phyloP scores from a whole-genome alignment of 805 yeast species.

The Kazachstania bromeliacearum region DNA sequence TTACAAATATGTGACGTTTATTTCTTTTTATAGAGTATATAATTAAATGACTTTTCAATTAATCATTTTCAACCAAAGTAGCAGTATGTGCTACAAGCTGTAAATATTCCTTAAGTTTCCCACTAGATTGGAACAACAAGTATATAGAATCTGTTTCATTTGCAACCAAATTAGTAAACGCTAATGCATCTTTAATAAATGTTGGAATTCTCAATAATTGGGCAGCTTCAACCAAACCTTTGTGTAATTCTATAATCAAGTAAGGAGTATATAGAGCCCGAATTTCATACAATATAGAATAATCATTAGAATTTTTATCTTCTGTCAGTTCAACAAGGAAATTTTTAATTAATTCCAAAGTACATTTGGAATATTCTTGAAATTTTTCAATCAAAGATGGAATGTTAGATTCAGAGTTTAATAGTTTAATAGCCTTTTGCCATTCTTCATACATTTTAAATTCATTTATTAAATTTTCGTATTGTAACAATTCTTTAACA shows the following conservation, averaged over 20 bases:
- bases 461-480: slow-evolving; percentile 36
- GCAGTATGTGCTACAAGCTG: slow-evolving; percentile 47
- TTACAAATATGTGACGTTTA: not conserved
- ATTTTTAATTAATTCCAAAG: slow-evolving; percentile 21
- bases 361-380: slow-evolving; percentile 19
- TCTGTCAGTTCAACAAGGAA: slow-evolving; percentile 28
- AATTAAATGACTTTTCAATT: too few species aligned
- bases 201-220: slow-evolving; percentile 29
- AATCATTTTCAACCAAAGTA: slow-evolving; percentile 24
- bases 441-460: slow-evolving; percentile 42
- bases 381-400: slow-evolving; percentile 28
- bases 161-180: slow-evolving; percentile 55
- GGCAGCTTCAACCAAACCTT: slow-evolving; percentile 40
- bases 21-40: too few species aligned
- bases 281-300: slow-evolving; percentile 39
- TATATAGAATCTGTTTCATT: slow-evolving; percentile 56
- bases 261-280: slow-evolving; percentile 67
- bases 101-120: slow-evolving; percentile 46
- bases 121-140: slow-evolving; percentile 48
- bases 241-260: slow-evolving; percentile 56
- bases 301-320: slow-evolving; percentile 26
- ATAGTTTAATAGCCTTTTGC: slow-evolving; percentile 29
- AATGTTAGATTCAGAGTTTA: slow-evolving; percentile 23
- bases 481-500: slow-evolving; percentile 40
- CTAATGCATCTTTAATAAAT: slow-evolving; percentile 48